These are phyloP conservation scores for Dothistroma pini DNA, from an alignment of 2,329 filamentous ascomycete species.

Conservation along the genomic window DNA sequence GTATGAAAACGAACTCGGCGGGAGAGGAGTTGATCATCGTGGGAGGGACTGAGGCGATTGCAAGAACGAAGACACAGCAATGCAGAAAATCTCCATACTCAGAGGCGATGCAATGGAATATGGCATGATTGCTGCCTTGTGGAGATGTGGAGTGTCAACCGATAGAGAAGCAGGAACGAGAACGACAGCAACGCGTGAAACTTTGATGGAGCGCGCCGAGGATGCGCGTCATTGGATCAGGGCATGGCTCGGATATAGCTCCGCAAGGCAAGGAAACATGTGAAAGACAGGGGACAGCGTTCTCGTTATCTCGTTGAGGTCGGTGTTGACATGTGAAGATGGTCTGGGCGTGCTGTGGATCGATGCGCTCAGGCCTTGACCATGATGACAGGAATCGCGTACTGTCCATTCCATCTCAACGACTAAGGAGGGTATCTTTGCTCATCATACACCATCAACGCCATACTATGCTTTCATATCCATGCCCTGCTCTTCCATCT, in stretches of 20 bases:
- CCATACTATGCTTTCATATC: background rate
- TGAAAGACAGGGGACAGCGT: background rate
- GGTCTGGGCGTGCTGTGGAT: background rate
- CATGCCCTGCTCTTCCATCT: background rate
- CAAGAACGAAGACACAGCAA: background rate
- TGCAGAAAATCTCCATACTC: background rate
- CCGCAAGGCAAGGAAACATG: background rate
- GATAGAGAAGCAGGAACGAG: background rate
- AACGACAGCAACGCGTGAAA: background rate
- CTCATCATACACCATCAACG: background rate
- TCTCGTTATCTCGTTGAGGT: background rate
- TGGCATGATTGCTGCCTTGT: background rate
- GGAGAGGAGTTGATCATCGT: slow-evolving; percentile 21
- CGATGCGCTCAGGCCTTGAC: background rate
- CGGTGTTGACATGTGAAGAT: background rate
- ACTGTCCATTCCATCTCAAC: background rate
- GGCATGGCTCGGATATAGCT: background rate
- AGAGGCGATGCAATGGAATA: background rate
- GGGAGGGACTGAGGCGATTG: background rate
- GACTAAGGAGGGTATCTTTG: slow-evolving; percentile 11
- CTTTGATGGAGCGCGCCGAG: background rate
- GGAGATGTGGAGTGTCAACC: background rate
- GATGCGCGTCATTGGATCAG: background rate
- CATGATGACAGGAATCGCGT: background rate
- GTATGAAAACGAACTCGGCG: slow-evolving; percentile 19